phyloP scores from a whole-genome alignment of 495 filamentous ascomycete species.

The Glutinoglossum americanum region DNA sequence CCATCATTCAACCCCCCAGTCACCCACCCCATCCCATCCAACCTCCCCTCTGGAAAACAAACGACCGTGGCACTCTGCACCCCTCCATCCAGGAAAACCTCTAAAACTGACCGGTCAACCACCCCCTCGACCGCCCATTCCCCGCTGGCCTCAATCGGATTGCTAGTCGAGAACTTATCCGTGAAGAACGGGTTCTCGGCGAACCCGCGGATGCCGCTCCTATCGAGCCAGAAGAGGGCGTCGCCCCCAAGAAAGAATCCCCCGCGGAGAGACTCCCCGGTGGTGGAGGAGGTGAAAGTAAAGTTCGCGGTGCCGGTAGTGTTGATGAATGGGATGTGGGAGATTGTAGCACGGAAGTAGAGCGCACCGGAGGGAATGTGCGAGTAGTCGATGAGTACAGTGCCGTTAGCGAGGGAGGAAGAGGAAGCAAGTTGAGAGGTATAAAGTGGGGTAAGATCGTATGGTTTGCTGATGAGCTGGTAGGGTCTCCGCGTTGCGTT shows the following conservation, averaged over 20 bases:
- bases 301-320: constrained; percentile 24
- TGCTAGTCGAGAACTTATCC: constrained; percentile 22
- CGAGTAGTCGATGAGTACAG: constrained; percentile 20
- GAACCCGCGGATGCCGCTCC: constrained; percentile 19
- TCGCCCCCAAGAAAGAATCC: constrained; percentile 25
- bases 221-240: constrained; percentile 24
- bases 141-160: constrained; percentile 12
- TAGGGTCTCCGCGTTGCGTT: constrained; percentile 23
- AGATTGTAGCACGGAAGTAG: constrained; percentile 24
- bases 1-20: constrained; percentile 18
- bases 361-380: constrained; percentile 22
- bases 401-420: constrained; percentile 16
- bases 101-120: constrained; percentile 28
- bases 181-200: constrained; percentile 25
- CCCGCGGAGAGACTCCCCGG: constrained; percentile 24
- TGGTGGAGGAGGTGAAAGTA: constrained; percentile 25
- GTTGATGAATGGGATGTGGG: constrained; percentile 16
- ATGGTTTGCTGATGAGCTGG: constrained; percentile 20
- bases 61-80: constrained; percentile 21
- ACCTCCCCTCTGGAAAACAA: constrained; percentile 22
- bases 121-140: constrained; percentile 20
- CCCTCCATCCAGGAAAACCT: constrained; percentile 27
- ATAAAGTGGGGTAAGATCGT: constrained; percentile 18
- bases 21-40: constrained; percentile 21
- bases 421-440: constrained; percentile 13